These are phyloP conservation scores for Biscogniauxia marginata DNA, from an alignment of 2,329 filamentous ascomycete genomes.

Conservation along the genomic window DNA sequence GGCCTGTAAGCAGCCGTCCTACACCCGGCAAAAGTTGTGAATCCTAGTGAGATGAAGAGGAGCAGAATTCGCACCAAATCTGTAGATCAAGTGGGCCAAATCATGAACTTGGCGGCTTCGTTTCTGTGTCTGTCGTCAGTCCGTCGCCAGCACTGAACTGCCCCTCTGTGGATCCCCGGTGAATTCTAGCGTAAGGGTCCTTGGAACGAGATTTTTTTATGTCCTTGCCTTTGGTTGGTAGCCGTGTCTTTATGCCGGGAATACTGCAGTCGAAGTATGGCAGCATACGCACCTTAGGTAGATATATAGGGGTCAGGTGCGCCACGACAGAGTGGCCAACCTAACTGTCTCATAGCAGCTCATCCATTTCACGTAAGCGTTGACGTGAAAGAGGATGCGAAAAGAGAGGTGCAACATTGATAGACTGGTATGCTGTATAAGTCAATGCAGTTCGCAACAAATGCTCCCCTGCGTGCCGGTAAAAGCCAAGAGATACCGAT, in stretches of 20 bases:
- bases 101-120: conserved; percentile 1
- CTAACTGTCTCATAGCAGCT: not conserved
- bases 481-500: not conserved
- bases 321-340: not conserved
- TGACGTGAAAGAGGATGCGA: not conserved
- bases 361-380: not conserved
- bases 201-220: not conserved
- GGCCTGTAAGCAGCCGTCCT: conserved; percentile 7
- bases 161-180: not conserved
- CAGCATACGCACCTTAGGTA: not conserved
- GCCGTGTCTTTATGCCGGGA: not conserved
- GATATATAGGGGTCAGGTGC: not conserved
- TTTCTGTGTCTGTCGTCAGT: not conserved
- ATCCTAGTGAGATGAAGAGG: conserved; percentile 12
- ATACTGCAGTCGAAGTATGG: not conserved
- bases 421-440: not conserved
- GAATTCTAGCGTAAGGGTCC: not conserved
- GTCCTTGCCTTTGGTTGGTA: not conserved
- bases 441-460: not conserved
- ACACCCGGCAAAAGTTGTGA: conserved; percentile 3
- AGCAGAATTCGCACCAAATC: conserved; percentile 7
- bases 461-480: not conserved
- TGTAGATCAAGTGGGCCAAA: conserved; percentile 15
- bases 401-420: not conserved
- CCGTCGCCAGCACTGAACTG: not conserved